These are phyloP conservation scores for Zasmidium cellare DNA, from an alignment of 2,329 filamentous ascomycete genomes.

Conservation along the genomic window DNA sequence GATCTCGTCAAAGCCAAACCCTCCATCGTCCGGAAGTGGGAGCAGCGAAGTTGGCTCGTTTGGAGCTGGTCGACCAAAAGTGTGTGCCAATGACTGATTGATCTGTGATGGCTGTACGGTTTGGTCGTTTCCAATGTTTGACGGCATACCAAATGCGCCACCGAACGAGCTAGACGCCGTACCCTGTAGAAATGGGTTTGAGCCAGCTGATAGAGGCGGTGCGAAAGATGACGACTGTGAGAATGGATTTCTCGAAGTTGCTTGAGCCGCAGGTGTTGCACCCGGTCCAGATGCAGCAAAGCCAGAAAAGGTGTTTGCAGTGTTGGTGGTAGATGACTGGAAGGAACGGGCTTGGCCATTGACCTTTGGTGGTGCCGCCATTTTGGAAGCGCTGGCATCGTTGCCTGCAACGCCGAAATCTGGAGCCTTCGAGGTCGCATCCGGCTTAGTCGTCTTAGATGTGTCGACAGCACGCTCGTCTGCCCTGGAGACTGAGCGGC, in stretches of 20 bases:
- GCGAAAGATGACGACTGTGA: slow-evolving; percentile 17
- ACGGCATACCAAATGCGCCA: neutral
- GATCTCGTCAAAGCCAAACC: neutral
- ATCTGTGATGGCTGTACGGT: slow-evolving; percentile 26
- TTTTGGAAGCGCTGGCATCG: neutral
- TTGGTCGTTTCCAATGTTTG: slow-evolving; percentile 11
- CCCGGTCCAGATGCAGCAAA: neutral
- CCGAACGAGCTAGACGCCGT: neutral
- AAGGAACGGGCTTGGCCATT: neutral
- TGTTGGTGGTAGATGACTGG: neutral
- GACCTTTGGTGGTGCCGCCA: neutral
- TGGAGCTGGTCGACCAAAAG: slow-evolving; percentile 19
- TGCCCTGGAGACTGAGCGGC: slow-evolving; percentile 20
- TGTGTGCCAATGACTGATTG: slow-evolving; percentile 21
- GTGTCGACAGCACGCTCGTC: slow-evolving; percentile 1
- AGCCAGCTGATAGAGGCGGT: neutral
- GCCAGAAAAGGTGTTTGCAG: neutral
- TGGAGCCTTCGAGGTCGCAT: neutral
- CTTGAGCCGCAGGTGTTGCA: neutral
- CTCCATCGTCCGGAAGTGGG: slow-evolving; percentile 15
- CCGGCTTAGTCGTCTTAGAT: neutral
- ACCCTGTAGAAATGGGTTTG: slow-evolving; percentile 16
- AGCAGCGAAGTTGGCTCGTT: slow-evolving; percentile 1
- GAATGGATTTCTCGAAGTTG: slow-evolving; percentile 13
- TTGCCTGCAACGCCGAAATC: neutral